Conservation (phyloP, 768 basidiomycete genomes). For the Russula abietina region DNA sequence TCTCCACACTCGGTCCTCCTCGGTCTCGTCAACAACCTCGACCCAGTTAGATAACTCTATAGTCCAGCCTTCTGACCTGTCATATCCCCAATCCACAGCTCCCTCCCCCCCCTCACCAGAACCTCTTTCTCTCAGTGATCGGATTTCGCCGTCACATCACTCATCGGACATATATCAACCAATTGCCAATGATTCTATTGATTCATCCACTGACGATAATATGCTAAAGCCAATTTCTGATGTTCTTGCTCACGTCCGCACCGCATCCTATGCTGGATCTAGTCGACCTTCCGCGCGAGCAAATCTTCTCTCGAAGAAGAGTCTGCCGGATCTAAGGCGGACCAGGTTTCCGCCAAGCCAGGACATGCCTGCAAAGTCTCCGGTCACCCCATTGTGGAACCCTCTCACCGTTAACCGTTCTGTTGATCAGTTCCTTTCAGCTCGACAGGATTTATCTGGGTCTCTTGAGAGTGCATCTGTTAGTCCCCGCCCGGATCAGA, state of each 20-base stretch:
- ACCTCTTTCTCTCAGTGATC: slow-evolving; percentile 33
- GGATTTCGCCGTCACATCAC: slow-evolving; percentile 38
- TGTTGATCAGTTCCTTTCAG: slow-evolving; percentile 29
- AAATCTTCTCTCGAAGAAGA: slow-evolving; percentile 61
- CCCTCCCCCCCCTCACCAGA: slow-evolving; percentile 48
- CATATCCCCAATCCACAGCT: slow-evolving; percentile 32
- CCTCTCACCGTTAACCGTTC: slow-evolving; percentile 10
- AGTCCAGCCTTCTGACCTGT: neutral
- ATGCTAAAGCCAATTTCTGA: slow-evolving; percentile 26
- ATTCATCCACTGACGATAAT: slow-evolving; percentile 41
- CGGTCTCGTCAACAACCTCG: slow-evolving; percentile 53
- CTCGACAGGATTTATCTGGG: slow-evolving; percentile 47
- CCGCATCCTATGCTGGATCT: slow-evolving; percentile 45
- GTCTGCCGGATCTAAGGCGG: slow-evolving; percentile 75
- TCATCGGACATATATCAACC: slow-evolving; percentile 52
- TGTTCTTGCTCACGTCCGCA: slow-evolving; percentile 37
- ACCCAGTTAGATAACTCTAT: slow-evolving; percentile 36
- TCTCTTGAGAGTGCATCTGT: slow-evolving; percentile 29
- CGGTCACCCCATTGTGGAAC: slow-evolving; percentile 12
- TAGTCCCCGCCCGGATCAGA: slow-evolving; percentile 28
- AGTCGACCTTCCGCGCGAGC: slow-evolving; percentile 34
- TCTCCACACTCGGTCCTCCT: slow-evolving; percentile 52
- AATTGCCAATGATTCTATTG: slow-evolving; percentile 51
- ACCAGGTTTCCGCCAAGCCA: slow-evolving; percentile 38
- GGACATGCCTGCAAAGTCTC: slow-evolving; percentile 24